Base-by-base conservation (phyloP, 1,284 basidiomycete species). In the Inonotus obliquus region DNA sequence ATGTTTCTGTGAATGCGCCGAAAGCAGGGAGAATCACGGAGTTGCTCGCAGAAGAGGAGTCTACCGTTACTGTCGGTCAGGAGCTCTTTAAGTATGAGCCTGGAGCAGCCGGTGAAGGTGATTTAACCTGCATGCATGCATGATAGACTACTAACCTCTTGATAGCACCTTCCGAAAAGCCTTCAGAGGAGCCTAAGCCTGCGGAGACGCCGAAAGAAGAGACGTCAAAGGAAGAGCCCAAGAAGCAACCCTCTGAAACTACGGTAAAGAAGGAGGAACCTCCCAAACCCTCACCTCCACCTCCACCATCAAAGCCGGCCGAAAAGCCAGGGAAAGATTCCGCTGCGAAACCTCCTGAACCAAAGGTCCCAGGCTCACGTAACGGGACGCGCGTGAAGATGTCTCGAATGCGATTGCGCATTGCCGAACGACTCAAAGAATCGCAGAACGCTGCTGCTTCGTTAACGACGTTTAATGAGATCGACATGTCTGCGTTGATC, bases 391-490 rank as follows among this genome's bases (percentile, higher is more conserved):
- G 92, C 89, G 89, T 97, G 71, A 97, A 97, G 81, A 97, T 98
- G 94, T 94, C 85, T 75, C 89, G 94, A 61, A 99, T 99, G 97
- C 92, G 96, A 65, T 81, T 92, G 68, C 92, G 96, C 66, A 99
- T 99, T 71, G 92, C 96, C 54, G 94, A 97, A 78, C 92, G 96
- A 63, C 85, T 99, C 73, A 99, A 99, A 81, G 92, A 98, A 74
- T 97, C 96, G 47, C 96, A 99, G 77, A 98, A 98, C 76, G 86
- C 94, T 13, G 97, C 96, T 10, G 96, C 96, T 52, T 95, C 94
- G 62, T 78, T 99, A 66, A 99, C 97, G 57, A 99, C 96, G 49
- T 99, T 99, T 84, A 98, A 99, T 80, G 96, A 99, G 79, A 94
- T 99, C 73, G 96, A 99, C 81, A 99, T 99, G 96, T 95, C 92